These are phyloP conservation scores for Aspergillus sp. DNA, from an alignment of 2,329 filamentous ascomycete species.

Conservation along the genomic window DNA sequence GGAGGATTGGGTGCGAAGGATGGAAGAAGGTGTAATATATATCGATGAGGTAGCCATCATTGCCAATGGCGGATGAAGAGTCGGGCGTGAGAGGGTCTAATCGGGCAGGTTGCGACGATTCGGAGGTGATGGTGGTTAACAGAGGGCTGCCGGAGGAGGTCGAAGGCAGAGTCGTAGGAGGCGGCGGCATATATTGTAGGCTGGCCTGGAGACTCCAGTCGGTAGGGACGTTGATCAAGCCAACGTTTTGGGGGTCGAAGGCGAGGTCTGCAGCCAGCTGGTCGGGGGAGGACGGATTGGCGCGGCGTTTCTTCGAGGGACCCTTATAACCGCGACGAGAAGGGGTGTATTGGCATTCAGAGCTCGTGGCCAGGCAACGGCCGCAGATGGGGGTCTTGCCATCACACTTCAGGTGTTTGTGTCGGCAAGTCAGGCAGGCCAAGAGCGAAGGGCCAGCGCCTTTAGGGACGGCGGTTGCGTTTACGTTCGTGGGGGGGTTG, in stretches of 20 bases:
- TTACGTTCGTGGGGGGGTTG: conserved; percentile 13
- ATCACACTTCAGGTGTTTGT: conserved; percentile 74
- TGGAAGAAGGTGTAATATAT: conserved; percentile 59
- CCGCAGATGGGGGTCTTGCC: conserved; percentile 65
- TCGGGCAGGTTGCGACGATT: conserved; percentile 17
- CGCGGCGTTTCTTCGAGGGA: conserved; percentile 52
- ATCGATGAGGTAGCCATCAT: conserved; percentile 47
- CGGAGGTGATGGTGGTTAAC: conserved; percentile 21
- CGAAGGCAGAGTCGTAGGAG: conserved; percentile 22
- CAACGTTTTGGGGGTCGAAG: conserved; percentile 17
- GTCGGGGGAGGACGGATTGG: conserved; percentile 33
- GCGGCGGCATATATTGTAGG: conserved; percentile 23
- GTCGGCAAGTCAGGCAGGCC: conserved; percentile 50
- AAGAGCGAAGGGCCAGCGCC: conserved; percentile 38
- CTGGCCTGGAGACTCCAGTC: conserved; percentile 39
- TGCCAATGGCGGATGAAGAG: conserved; percentile 30
- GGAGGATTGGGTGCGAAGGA: conserved; percentile 56
- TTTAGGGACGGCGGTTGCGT: conserved; percentile 17
- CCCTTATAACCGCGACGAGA: conserved; percentile 76
- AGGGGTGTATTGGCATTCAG: conserved; percentile 69
- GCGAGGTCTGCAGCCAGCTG: conserved; percentile 51
- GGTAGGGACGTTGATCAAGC: conserved; percentile 39
- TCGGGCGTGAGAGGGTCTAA: conserved; percentile 37
- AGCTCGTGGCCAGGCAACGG: conserved; percentile 60
- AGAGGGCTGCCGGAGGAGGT: conserved; percentile 26